These are phyloP conservation scores for Paraphaeosphaeria sporulosa DNA, from an alignment of 2,329 filamentous ascomycete genomes.

Conservation along the genomic window DNA sequence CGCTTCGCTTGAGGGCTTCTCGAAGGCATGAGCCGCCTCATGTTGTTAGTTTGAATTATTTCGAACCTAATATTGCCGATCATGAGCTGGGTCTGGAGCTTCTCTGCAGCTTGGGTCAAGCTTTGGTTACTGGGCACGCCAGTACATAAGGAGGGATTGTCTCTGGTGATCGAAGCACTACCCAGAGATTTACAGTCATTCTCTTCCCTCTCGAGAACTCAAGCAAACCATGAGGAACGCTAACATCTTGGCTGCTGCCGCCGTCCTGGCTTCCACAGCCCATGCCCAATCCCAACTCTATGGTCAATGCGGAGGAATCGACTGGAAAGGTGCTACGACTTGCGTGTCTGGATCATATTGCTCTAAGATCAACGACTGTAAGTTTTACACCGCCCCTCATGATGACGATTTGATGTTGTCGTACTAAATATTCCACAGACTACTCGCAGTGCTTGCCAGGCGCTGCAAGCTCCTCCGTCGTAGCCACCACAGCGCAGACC, in stretches of 20 bases:
- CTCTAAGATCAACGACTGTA: slow-evolving; percentile 20
- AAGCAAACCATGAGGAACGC: slow-evolving; percentile 12
- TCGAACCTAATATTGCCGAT: not conserved
- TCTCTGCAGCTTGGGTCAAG: not conserved
- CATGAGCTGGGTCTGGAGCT: not conserved
- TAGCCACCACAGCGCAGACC: slow-evolving; percentile 8
- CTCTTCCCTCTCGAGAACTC: not conserved
- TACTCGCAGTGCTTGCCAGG: slow-evolving; percentile 21
- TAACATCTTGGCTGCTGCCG: slow-evolving; percentile 12
- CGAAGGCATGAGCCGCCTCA: not conserved
- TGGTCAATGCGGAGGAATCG: slow-evolving; percentile 17
- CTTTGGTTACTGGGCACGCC: not conserved
- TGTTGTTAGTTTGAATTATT: not conserved
- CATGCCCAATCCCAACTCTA: slow-evolving; percentile 11
- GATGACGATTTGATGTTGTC: not conserved
- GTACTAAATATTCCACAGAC: slow-evolving; percentile 6
- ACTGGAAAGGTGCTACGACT: slow-evolving; percentile 13
- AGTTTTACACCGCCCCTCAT: not conserved
- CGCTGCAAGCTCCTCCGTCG: slow-evolving; percentile 6
- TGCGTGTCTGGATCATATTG: slow-evolving; percentile 20
- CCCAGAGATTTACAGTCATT: not conserved
- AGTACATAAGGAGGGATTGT: slow-evolving; percentile 7
- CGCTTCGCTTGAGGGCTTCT: slow-evolving; percentile 4
- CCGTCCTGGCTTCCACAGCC: slow-evolving; percentile 6
- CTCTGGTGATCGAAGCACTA: not conserved